A percentile compares a stretch with the other conserved stretches of the same genome.
These are phyloP conservation scores for Acacia pycnantha DNA, from an alignment of 331 rosid genomes.

Conservation along the genomic window DNA sequence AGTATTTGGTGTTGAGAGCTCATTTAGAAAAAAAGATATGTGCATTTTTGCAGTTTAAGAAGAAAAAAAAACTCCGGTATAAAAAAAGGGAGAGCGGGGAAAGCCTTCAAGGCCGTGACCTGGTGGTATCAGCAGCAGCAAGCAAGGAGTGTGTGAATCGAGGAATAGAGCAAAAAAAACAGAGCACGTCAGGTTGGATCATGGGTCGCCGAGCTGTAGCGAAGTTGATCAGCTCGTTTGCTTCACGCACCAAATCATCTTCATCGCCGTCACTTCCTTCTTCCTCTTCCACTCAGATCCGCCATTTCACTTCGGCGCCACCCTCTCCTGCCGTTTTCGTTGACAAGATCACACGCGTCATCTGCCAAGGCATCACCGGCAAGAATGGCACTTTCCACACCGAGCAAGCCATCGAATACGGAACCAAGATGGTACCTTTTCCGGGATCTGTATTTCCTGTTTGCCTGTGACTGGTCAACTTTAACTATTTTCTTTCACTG, in stretches of 20 bases:
- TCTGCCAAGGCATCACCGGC: conserved; percentile 97
- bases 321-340: conserved; percentile 88
- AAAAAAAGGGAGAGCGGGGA: background rate
- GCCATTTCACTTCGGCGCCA: conserved; percentile 62
- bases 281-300: conserved; percentile 36
- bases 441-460: background rate
- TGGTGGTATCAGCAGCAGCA: background rate
- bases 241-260: conserved; percentile 33
- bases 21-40: too few relatives aligned
- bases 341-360: conserved; percentile 96
- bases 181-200: background rate
- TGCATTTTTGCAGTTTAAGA: too few relatives aligned
- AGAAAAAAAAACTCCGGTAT: too few relatives aligned
- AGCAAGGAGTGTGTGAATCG: background rate
- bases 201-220: conserved; percentile 37
- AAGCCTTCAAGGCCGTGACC: too few relatives aligned
- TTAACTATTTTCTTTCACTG: background rate
- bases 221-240: conserved; percentile 32
- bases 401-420: conserved; percentile 96
- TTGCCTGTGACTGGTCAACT: background rate
- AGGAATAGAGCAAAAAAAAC: background rate
- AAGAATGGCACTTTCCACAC: conserved; percentile 96
- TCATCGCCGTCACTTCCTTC: background rate
- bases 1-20: too few relatives aligned
- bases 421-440: conserved; percentile 82